These are phyloP conservation scores for Fusarium secorum DNA, from an alignment of 2,329 filamentous ascomycete species.

Conservation along the genomic window DNA sequence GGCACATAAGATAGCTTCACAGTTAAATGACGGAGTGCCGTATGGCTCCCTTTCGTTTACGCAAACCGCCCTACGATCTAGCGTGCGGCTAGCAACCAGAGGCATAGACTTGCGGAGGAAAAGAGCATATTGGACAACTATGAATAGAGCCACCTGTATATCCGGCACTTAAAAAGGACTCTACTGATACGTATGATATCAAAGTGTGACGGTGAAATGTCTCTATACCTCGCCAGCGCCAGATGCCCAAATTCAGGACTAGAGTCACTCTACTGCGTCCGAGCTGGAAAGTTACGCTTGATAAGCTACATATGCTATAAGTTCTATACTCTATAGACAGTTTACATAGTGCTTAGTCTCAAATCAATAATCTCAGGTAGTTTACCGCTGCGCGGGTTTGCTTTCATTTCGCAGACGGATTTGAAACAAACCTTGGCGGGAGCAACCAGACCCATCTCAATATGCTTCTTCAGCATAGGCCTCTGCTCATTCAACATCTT, in stretches of 20 bases:
- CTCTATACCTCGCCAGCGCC: not conserved
- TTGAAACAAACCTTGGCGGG: not conserved
- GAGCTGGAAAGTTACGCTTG: rapidly evolving
- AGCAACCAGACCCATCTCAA: not conserved
- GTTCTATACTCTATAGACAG: not conserved
- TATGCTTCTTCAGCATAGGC: not conserved
- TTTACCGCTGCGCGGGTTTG: not conserved
- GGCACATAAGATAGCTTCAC: not conserved
- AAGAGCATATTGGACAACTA: not conserved
- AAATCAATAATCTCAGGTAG: not conserved
- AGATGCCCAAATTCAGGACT: rapidly evolving
- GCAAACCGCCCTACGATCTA: rapidly evolving
- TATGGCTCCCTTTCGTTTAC: not conserved
- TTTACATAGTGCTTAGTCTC: not conserved
- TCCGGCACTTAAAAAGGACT: rapidly evolving
- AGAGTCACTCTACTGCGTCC: not conserved
- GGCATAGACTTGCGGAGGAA: rapidly evolving
- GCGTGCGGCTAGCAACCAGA: not conserved
- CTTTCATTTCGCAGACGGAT: not conserved
- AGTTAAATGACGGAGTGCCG: not conserved
- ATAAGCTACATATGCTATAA: not conserved
- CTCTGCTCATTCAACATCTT: not conserved
- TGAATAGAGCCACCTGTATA: not conserved
- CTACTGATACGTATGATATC: not conserved
- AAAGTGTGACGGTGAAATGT: rapidly evolving